phyloP scores from a whole-genome alignment of 805 yeast genomes.

The Metahyphopichia silvanorum region DNA sequence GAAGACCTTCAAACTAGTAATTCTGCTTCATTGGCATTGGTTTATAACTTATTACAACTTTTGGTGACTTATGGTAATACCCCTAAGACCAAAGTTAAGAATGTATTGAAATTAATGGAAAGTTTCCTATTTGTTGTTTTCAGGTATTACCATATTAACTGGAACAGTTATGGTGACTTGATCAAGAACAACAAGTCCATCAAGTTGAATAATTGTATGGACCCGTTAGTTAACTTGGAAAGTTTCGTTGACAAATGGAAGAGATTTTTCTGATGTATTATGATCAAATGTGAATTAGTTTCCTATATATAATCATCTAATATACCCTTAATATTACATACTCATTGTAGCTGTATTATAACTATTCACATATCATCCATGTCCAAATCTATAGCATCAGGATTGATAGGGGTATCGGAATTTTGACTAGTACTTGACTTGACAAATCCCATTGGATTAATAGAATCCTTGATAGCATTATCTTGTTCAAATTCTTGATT shows the following conservation, averaged over 20 bases:
- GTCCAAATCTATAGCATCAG: conserved; percentile 62
- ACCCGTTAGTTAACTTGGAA: conserved; percentile 30
- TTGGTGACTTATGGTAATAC: conserved; percentile 32
- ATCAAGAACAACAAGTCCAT: conserved; percentile 32
- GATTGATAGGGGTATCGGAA: conserved; percentile 28
- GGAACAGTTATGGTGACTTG: conserved; percentile 35
- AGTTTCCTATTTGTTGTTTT: conserved; percentile 30
- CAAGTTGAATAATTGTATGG: conserved; percentile 32
- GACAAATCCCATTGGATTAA: conserved; percentile 48
- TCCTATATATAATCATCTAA: not conserved
- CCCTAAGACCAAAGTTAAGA: conserved; percentile 25
- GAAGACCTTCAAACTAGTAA: conserved; percentile 3
- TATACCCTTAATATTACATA: not conserved
- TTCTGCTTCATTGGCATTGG: conserved; percentile 29
- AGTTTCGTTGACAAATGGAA: conserved; percentile 39
- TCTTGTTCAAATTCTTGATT: conserved; percentile 15
- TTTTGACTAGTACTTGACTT: conserved; percentile 23
- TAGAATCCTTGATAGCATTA: conserved; percentile 10
- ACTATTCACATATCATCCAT: conserved; percentile 39
- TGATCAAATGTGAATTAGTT: not conserved
- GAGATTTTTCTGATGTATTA: not conserved
- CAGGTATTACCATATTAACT: conserved; percentile 39
- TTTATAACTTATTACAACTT: conserved; percentile 31
- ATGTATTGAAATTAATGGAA: conserved; percentile 27
- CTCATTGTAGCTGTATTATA: too few species aligned